phyloP scores from a whole-genome alignment of 352 stramenopile genomes.

The Ochromonadaceae sp. region DNA sequence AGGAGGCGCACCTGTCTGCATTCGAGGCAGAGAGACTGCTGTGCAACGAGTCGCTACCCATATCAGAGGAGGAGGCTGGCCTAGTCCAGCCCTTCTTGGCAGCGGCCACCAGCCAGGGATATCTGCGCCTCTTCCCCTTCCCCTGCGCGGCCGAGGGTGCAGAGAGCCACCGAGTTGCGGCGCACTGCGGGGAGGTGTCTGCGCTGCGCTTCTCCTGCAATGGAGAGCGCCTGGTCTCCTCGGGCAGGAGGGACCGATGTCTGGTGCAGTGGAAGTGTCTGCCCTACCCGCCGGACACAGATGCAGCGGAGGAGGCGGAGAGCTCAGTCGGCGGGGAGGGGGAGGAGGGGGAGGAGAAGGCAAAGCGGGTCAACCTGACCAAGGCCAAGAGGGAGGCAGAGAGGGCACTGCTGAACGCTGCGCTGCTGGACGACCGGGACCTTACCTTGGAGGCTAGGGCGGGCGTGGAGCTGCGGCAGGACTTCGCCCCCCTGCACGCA shows the following conservation, averaged over 20 bases:
- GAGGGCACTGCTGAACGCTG: too few species aligned
- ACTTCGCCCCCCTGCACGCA: too few species aligned
- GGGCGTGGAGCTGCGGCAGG: not conserved
- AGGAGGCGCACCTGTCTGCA: too few species aligned
- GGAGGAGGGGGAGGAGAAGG: too few species aligned
- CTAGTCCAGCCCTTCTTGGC: not conserved
- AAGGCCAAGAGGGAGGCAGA: too few species aligned
- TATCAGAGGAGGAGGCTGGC: too few species aligned
- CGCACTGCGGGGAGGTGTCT: not conserved
- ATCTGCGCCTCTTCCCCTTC: not conserved
- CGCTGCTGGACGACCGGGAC: too few species aligned
- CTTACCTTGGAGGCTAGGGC: not conserved
- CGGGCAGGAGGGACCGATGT: not conserved
- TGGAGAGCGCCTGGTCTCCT: not conserved
- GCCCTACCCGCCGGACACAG: not conserved
- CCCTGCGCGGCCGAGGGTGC: not conserved
- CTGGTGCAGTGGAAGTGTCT: conserved; percentile 4
- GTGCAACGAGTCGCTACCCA: too few species aligned
- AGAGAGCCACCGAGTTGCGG: not conserved
- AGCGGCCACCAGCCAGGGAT: not conserved
- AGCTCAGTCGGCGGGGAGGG: too few species aligned
- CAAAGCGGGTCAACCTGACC: too few species aligned
- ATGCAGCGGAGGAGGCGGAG: not conserved
- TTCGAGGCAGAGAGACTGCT: too few species aligned
- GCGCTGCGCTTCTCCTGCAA: not conserved